These are phyloP conservation scores for Ambrosia artemisiifolia DNA, from an alignment of 129 eudicot genomes.

Conservation along the genomic window DNA sequence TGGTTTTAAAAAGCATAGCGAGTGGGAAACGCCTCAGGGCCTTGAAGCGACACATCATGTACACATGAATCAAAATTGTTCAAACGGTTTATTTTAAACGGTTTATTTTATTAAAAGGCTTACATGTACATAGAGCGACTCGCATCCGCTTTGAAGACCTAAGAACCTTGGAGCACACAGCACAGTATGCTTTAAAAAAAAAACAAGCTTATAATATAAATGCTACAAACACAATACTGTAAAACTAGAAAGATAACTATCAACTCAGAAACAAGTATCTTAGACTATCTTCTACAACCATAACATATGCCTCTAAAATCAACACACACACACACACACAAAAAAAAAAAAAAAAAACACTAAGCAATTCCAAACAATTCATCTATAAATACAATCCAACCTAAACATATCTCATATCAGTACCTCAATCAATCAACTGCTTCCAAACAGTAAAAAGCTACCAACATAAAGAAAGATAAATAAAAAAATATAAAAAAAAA, in stretches of 20 bases:
- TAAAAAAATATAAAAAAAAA: background rate
- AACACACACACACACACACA: too few species aligned
- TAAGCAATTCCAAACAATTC: constrained; percentile 2
- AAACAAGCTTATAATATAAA: background rate
- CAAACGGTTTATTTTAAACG: too few species aligned
- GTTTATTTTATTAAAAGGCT: too few species aligned
- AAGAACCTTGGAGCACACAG: too few species aligned
- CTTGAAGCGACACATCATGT: too few species aligned
- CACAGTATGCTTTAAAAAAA: too few species aligned
- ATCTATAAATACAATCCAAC: constrained; percentile 17
- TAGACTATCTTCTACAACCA: background rate
- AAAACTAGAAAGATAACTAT: background rate
- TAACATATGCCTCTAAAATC: background rate
- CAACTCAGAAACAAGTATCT: background rate
- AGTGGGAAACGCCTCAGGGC: too few species aligned
- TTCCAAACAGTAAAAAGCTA: background rate
- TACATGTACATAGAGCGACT: too few species aligned
- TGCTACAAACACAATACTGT: constrained; percentile 1
- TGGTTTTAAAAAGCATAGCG: too few species aligned
- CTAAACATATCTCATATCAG: constrained; percentile 10
- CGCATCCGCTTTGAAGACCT: too few species aligned
- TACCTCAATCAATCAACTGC: constrained; percentile 4
- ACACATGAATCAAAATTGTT: too few species aligned
- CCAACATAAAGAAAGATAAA: background rate
- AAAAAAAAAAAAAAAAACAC: background rate